phyloP scores from a whole-genome alignment of 495 filamentous ascomycete species.

The Opeltia flavorubescens region DNA sequence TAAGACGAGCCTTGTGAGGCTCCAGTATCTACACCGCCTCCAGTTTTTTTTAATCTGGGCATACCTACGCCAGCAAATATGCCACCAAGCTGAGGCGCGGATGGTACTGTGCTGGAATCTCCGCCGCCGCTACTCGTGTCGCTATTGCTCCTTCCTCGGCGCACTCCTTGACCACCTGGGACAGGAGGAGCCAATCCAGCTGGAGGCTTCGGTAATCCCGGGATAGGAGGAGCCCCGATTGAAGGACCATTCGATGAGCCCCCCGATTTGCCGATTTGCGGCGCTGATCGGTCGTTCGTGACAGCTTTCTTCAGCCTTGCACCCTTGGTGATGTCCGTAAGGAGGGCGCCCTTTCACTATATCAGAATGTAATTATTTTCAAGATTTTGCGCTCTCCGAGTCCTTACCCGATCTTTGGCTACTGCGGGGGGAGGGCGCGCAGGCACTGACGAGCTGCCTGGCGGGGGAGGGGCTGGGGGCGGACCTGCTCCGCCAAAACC shows the following conservation, averaged over 20 bases:
- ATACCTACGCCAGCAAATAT: conserved; percentile 81
- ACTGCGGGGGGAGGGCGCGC: conserved; percentile 30
- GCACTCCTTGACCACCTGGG: conserved; percentile 37
- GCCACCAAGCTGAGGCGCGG: conserved; percentile 72
- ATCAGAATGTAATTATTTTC: conserved; percentile 20
- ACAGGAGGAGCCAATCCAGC: conserved; percentile 64
- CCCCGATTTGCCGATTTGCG: conserved; percentile 42
- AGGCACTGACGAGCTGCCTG: conserved; percentile 26
- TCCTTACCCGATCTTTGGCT: conserved; percentile 42
- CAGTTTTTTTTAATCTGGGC: conserved; percentile 82
- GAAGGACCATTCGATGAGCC: conserved; percentile 44
- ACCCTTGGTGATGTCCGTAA: conserved; percentile 81
- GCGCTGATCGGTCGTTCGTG: conserved; percentile 90
- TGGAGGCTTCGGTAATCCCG: conserved; percentile 47
- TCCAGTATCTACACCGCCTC: conserved; percentile 81
- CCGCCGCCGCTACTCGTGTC: conserved; percentile 42
- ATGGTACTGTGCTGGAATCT: conserved; percentile 27
- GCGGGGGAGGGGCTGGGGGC: conserved; percentile 52
- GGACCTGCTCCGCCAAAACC: conserved; percentile 45
- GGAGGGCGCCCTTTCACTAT: conserved; percentile 58
- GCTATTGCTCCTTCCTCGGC: conserved; percentile 68
- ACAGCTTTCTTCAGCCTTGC: conserved; percentile 68
- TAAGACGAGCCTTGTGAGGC: conserved; percentile 65
- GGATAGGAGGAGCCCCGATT: conserved; percentile 69
- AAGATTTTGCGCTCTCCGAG: conserved; percentile 6